Conservation (phyloP, 169 alveolate genomes). For the Amoebophrya sp. region DNA sequence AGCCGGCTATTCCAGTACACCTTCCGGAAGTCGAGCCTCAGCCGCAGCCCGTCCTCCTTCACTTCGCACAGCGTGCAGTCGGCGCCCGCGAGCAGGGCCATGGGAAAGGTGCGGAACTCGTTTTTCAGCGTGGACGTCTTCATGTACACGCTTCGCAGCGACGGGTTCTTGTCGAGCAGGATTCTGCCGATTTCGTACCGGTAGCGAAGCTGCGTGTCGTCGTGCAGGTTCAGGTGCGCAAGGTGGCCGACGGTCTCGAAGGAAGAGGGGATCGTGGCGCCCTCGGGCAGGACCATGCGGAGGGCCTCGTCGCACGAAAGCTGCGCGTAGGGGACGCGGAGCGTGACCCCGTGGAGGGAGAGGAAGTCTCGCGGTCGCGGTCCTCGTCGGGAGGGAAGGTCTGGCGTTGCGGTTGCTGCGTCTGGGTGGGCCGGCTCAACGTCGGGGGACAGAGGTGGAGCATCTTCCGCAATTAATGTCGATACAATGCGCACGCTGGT, state of each 20-base stretch:
- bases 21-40: not conserved
- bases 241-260: conserved; percentile 66
- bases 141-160: conserved; percentile 52
- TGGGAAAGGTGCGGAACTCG: conserved; percentile 56
- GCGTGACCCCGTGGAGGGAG: not conserved
- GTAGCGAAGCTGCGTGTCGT: conserved; percentile 41
- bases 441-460: not conserved
- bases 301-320: conserved; percentile 32
- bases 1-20: conserved; percentile 20
- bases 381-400: too few species aligned
- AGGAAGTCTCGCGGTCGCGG: not conserved
- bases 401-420: too few species aligned
- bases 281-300: conserved; percentile 37
- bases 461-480: not conserved
- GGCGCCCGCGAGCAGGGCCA: conserved; percentile 61
- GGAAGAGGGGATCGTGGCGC: conserved; percentile 43
- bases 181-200: conserved; percentile 54
- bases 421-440: too few species aligned
- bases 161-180: conserved; percentile 58
- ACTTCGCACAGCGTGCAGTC: conserved; percentile 34
- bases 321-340: not conserved
- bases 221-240: conserved; percentile 63
- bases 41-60: conserved; percentile 14
- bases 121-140: conserved; percentile 54
- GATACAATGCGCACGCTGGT: not conserved